These are phyloP conservation scores for Phaeosphaeria sp. DNA, from an alignment of 2,329 filamentous ascomycete genomes.

Conservation along the genomic window DNA sequence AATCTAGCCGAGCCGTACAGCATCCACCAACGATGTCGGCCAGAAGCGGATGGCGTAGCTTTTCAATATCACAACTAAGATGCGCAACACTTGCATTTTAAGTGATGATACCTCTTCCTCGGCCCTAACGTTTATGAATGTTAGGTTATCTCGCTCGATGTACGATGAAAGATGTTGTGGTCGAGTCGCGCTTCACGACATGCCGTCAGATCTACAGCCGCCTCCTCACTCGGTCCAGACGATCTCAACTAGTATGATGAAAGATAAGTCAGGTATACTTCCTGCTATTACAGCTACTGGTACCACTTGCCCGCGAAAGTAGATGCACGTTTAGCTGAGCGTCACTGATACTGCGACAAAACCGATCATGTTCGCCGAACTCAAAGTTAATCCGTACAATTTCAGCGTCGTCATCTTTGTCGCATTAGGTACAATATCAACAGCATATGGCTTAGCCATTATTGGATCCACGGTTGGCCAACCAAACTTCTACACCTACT, in stretches of 20 bases:
- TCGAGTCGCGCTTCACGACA: neutral
- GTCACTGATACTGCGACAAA: neutral
- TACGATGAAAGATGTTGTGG: neutral
- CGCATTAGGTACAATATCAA: conserved; percentile 41
- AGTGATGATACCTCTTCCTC: neutral
- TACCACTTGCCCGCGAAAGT: neutral
- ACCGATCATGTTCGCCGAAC: conserved; percentile 15
- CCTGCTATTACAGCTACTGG: neutral
- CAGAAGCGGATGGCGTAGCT: too few species aligned
- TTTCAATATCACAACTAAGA: too few species aligned
- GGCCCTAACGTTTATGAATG: neutral
- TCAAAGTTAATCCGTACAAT: conserved; percentile 39
- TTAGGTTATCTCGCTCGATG: neutral
- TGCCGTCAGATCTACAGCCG: neutral
- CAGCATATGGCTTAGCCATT: conserved; percentile 43
- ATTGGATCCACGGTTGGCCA: conserved; percentile 56
- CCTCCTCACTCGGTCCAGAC: neutral
- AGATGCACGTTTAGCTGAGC: neutral
- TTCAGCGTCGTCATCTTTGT: conserved; percentile 43
- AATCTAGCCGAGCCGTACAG: too few species aligned
- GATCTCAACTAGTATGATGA: neutral
- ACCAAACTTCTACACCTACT: conserved; percentile 53
- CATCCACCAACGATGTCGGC: too few species aligned
- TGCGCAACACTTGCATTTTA: too few species aligned
- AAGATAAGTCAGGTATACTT: neutral